Conservation (phyloP, 1,139 yeast species). For the Suhomyces bribrorum region DNA sequence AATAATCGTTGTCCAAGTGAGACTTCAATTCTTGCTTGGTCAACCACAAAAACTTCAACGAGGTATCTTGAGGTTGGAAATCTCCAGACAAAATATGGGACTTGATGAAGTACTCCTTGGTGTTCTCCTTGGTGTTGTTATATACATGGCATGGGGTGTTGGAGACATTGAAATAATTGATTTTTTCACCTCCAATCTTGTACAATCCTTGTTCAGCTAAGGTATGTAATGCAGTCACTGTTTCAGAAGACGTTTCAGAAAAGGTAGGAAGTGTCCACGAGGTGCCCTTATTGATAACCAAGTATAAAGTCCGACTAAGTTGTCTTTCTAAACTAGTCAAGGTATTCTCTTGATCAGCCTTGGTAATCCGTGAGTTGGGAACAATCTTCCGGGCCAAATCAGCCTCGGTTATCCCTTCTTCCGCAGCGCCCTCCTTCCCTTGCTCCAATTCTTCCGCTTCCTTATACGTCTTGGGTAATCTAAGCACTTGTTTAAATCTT, state of each 20-base stretch:
- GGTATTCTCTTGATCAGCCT: constrained; percentile 71
- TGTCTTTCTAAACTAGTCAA: constrained; percentile 71
- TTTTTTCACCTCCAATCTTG: constrained; percentile 67
- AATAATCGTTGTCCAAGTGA: constrained; percentile 58
- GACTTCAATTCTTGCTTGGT: constrained; percentile 74
- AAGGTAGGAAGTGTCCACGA: constrained; percentile 85
- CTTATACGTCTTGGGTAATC: constrained; percentile 60
- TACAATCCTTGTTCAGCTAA: constrained; percentile 77
- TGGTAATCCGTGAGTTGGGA: constrained; percentile 71
- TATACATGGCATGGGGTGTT: constrained; percentile 80
- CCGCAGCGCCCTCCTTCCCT: constrained; percentile 34
- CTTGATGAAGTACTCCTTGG: constrained; percentile 71
- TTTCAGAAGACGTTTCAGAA: constrained; percentile 31
- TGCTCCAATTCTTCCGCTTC: constrained; percentile 32
- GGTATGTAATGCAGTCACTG: constrained; percentile 57
- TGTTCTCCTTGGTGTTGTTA: constrained; percentile 27
- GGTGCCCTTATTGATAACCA: constrained; percentile 53
- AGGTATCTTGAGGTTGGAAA: constrained; percentile 53
- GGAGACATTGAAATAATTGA: constrained; percentile 89
- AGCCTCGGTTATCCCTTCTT: constrained; percentile 34
- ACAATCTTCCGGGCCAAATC: constrained; percentile 68
- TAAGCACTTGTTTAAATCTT: constrained; percentile 73
- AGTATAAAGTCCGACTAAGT: constrained; percentile 76
- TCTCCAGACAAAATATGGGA: constrained; percentile 90
- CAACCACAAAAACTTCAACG: constrained; percentile 68